These are phyloP conservation scores for Bolboschoenus planiculmis DNA, from an alignment of 176 grass and related monocot genomes.

Conservation along the genomic window DNA sequence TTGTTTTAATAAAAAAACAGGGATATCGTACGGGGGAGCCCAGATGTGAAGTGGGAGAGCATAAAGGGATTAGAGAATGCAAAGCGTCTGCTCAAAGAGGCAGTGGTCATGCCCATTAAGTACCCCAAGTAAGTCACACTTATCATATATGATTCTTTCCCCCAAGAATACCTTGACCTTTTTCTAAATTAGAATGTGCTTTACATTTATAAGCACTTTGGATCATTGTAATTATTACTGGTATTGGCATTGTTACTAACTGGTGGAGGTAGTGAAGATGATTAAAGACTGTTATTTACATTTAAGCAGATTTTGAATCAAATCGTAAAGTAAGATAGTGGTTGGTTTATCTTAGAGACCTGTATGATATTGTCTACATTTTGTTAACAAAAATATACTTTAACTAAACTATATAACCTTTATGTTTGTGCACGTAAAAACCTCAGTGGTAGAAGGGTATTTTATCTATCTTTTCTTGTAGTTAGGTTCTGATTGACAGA, in stretches of 20 bases:
- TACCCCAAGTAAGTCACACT: constrained; percentile 78
- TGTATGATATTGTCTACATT: not conserved
- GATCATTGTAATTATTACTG: not conserved
- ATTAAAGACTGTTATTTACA: not conserved
- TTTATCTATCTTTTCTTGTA: not conserved
- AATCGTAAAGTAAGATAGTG: not conserved
- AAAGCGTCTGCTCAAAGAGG: constrained; percentile 88
- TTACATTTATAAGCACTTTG: not conserved
- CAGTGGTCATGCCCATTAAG: constrained; percentile 97
- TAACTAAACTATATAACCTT: not conserved
- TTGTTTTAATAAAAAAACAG: constrained; percentile 17
- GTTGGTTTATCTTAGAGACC: not conserved
- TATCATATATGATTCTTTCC: not conserved
- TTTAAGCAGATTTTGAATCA: not conserved
- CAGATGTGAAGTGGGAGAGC: constrained; percentile 98
- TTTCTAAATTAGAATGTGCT: not conserved
- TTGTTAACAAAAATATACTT: not conserved
- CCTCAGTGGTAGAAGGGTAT: not conserved
- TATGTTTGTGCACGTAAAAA: not conserved
- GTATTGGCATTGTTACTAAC: not conserved
- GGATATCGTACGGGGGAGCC: constrained; percentile 80
- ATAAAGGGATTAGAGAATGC: constrained; percentile 92
- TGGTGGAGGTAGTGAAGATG: not conserved
- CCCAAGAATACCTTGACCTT: not conserved
- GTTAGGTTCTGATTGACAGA: not conserved